Conservation (phyloP, 2,329 filamentous ascomycete genomes). For the Cadophora sp. region DNA sequence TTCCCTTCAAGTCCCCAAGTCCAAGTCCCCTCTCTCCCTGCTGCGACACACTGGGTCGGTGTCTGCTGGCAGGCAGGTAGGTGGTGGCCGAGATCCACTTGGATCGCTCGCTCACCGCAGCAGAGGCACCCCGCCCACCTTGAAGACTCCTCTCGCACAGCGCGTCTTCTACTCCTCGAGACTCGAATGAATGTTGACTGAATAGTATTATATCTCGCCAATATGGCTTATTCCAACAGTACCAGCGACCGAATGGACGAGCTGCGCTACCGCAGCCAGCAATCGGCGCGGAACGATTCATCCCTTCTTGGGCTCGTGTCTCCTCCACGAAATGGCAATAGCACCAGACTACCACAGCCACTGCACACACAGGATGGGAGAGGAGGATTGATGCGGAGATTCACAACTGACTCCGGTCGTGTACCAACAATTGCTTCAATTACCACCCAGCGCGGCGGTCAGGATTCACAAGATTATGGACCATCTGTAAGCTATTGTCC, state of each 20-base stretch:
- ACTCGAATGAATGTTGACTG: slow-evolving; percentile 33
- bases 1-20: no score
- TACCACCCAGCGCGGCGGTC: slow-evolving; percentile 40
- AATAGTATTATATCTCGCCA: slow-evolving; percentile 43
- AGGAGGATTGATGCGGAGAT: slow-evolving; percentile 83
- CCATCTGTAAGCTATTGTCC: slow-evolving; percentile 44
- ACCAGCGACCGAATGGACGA: slow-evolving; percentile 76
- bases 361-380: slow-evolving; percentile 71
- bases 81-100: slow-evolving; percentile 5
- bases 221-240: slow-evolving; percentile 70
- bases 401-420: slow-evolving; percentile 90
- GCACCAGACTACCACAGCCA: slow-evolving; percentile 65
- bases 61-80: slow-evolving; percentile 1
- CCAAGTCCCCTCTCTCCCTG: neutral
- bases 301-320: slow-evolving; percentile 78
- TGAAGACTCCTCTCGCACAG: slow-evolving; percentile 28
- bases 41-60: neutral
- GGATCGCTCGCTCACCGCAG: slow-evolving; percentile 12
- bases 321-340: slow-evolving; percentile 74
- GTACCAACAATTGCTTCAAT: slow-evolving; percentile 71
- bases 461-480: slow-evolving; percentile 44
- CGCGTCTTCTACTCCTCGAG: slow-evolving; percentile 24
- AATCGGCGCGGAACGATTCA: slow-evolving; percentile 78
- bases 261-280: slow-evolving; percentile 77
- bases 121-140: slow-evolving; percentile 34